These are phyloP conservation scores for Beauveria sp. DNA, from an alignment of 2,329 filamentous ascomycete genomes.

Conservation along the genomic window DNA sequence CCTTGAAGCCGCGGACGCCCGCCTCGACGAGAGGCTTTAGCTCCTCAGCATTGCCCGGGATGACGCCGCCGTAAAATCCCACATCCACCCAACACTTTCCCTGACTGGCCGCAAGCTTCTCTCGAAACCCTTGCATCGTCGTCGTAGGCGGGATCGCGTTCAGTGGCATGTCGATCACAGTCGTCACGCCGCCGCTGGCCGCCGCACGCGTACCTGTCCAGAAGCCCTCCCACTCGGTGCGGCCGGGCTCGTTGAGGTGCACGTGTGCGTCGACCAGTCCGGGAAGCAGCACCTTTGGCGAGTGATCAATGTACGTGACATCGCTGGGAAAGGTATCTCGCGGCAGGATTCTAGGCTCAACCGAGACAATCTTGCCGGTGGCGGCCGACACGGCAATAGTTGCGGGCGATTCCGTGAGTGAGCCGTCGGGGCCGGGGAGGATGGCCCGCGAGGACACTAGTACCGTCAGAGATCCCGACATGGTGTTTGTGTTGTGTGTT, in stretches of 20 bases:
- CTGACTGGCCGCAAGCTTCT: slow-evolving; percentile 76
- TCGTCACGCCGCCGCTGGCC: slow-evolving; percentile 92
- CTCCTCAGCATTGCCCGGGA: slow-evolving; percentile 80
- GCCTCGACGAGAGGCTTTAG: slow-evolving; percentile 72
- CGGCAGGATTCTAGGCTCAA: slow-evolving; percentile 69
- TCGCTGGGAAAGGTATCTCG: slow-evolving; percentile 63
- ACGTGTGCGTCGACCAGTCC: slow-evolving; percentile 96
- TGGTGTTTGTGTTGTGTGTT: neutral
- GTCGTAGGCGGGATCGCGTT: slow-evolving; percentile 97
- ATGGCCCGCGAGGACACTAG: slow-evolving; percentile 80
- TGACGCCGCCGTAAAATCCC: slow-evolving; percentile 93
- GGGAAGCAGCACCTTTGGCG: slow-evolving; percentile 75
- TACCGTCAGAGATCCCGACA: slow-evolving; percentile 50
- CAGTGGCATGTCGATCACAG: slow-evolving; percentile 93
- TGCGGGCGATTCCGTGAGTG: slow-evolving; percentile 63
- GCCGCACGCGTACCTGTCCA: slow-evolving; percentile 89
- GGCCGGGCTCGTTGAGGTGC: slow-evolving; percentile 91
- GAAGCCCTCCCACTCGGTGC: slow-evolving; percentile 98
- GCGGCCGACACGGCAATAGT: slow-evolving; percentile 70
- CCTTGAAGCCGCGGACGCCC: slow-evolving; percentile 93
- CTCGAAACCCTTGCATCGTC: slow-evolving; percentile 70
- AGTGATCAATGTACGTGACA: slow-evolving; percentile 74
- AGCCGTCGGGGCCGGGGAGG: slow-evolving; percentile 59
- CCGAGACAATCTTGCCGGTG: slow-evolving; percentile 77
- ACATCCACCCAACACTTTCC: slow-evolving; percentile 97